A percentile compares a stretch with the other conserved stretches of the same genome.
Evolutionary conservation across 2,329 filamentous ascomycete genomes (phyloP).

Genomic region (Xylariales sp.): DNA sequence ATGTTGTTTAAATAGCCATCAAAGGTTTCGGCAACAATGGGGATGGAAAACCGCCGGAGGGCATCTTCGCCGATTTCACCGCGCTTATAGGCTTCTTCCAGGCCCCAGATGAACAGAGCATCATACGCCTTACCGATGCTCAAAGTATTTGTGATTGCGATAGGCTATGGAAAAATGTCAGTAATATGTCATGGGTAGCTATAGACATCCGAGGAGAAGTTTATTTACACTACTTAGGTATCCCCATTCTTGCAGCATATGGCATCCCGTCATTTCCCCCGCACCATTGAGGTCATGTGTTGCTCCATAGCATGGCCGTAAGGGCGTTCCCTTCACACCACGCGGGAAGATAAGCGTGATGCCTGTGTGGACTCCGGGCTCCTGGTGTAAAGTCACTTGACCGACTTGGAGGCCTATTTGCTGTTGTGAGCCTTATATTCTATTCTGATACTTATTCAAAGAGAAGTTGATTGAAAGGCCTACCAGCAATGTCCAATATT

Average conservation of each 20-base stretch:
- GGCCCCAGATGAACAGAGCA: conserved; percentile 4
- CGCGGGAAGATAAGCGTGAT: conserved; percentile 5
- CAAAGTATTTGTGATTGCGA: conserved; percentile 5
- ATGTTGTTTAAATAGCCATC: too few relatives aligned
- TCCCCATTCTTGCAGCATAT: conserved; percentile 6
- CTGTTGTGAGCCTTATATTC: too few relatives aligned
- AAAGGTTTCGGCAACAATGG: too few relatives aligned
- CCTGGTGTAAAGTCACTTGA: conserved; percentile 3
- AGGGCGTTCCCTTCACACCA: not conserved
- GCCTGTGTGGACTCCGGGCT: conserved; percentile 1
- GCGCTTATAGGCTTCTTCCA: not conserved
- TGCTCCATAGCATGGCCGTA: conserved; percentile 1
- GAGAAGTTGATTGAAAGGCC: too few relatives aligned
- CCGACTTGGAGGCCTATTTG: conserved; percentile 6
- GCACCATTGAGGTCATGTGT: conserved; percentile 4
- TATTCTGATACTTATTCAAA: too few relatives aligned
- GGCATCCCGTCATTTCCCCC: conserved; percentile 5
- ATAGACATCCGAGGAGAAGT: too few relatives aligned
- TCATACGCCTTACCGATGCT: conserved; percentile 3
- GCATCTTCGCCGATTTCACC: not conserved
- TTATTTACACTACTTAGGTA: too few relatives aligned
- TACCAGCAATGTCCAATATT: conserved; percentile 2
- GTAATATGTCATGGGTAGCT: too few relatives aligned
- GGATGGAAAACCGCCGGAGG: too few relatives aligned
- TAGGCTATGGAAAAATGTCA: too few relatives aligned